phyloP scores from a whole-genome alignment of 1,284 basidiomycete species.

The Gomphus sp. region DNA sequence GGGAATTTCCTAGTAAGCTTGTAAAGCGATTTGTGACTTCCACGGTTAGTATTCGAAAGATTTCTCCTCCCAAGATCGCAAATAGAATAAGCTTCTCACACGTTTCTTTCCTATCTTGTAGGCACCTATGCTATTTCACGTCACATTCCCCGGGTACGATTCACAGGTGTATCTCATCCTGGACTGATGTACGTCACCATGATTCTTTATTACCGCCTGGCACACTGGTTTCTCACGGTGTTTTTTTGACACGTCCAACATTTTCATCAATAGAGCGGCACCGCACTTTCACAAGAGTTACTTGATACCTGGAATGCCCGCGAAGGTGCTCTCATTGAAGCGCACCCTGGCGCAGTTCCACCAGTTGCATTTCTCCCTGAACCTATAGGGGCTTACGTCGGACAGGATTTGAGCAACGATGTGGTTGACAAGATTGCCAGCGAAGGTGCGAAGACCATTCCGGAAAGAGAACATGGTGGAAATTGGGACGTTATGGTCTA shows the following conservation, averaged over 20 bases:
- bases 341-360: slow-evolving; percentile 43
- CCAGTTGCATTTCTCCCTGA: slow-evolving; percentile 62
- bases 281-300: slow-evolving; percentile 64
- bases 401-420: slow-evolving; percentile 45
- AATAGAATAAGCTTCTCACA: not conserved
- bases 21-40: slow-evolving; percentile 78
- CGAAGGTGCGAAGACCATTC: slow-evolving; percentile 70
- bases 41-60: slow-evolving; percentile 32
- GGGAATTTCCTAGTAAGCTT: slow-evolving; percentile 62
- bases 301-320: slow-evolving; percentile 68
- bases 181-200: slow-evolving; percentile 39
- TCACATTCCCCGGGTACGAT: slow-evolving; percentile 72
- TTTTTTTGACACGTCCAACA: not conserved
- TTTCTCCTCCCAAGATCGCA: not conserved
- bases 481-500: slow-evolving; percentile 54
- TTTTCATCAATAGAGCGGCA: slow-evolving; percentile 33
- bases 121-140: slow-evolving; percentile 61
- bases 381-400: slow-evolving; percentile 56
- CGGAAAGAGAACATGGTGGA: slow-evolving; percentile 74
- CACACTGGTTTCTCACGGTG: not conserved
- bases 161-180: slow-evolving; percentile 71
- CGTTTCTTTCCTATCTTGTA: slow-evolving; percentile 15
- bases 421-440: slow-evolving; percentile 45
- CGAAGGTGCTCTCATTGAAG: slow-evolving; percentile 58
- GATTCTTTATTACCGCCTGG: no score